Percentiles rank a stretch among this genome's conserved stretches.
phyloP scores from a whole-genome alignment of 495 filamentous ascomycete genomes.

The Rhypophila decipiens region DNA sequence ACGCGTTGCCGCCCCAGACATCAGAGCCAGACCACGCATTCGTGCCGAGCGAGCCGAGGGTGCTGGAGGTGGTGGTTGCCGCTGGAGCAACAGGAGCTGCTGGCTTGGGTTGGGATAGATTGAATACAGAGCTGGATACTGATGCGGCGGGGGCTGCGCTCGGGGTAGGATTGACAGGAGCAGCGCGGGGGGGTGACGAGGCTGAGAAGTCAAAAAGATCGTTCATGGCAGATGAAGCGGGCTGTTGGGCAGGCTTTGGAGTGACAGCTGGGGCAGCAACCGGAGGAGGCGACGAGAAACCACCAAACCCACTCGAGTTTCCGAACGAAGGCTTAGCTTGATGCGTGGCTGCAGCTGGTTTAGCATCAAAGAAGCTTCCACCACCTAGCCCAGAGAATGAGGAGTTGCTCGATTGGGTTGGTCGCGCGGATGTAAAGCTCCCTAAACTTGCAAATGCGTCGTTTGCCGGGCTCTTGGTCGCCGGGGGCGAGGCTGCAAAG shows the following conservation, averaged over 20 bases:
- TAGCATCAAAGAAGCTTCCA: slow-evolving; percentile 77
- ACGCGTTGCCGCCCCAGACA: slow-evolving; percentile 52
- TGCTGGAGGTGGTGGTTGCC: slow-evolving; percentile 17
- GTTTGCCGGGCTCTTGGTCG: slow-evolving; percentile 45
- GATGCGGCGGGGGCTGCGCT: slow-evolving; percentile 37
- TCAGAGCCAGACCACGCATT: slow-evolving; percentile 46
- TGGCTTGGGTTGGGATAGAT: slow-evolving; percentile 53
- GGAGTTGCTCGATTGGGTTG: slow-evolving; percentile 47
- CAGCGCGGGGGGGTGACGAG: slow-evolving; percentile 14
- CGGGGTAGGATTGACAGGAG: slow-evolving; percentile 43
- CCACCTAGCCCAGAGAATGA: slow-evolving; percentile 50
- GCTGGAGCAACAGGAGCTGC: slow-evolving; percentile 38
- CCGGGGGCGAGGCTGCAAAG: slow-evolving; percentile 53
- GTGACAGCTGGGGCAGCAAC: slow-evolving; percentile 30
- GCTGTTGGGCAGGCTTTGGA: slow-evolving; percentile 23
- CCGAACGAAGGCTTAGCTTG: slow-evolving; percentile 44
- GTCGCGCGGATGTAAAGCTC: slow-evolving; percentile 48
- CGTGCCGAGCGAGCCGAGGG: slow-evolving; percentile 32
- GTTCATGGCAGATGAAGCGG: slow-evolving; percentile 47
- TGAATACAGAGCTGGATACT: slow-evolving; percentile 61
- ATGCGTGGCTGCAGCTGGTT: slow-evolving; percentile 49
- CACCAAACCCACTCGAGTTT: slow-evolving; percentile 45
- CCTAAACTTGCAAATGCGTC: slow-evolving; percentile 68
- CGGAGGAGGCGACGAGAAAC: slow-evolving; percentile 45
- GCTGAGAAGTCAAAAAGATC: slow-evolving; percentile 81